Base-by-base conservation (phyloP, 2,329 filamentous ascomycete genomes). In the Colletotrichum phormii region DNA sequence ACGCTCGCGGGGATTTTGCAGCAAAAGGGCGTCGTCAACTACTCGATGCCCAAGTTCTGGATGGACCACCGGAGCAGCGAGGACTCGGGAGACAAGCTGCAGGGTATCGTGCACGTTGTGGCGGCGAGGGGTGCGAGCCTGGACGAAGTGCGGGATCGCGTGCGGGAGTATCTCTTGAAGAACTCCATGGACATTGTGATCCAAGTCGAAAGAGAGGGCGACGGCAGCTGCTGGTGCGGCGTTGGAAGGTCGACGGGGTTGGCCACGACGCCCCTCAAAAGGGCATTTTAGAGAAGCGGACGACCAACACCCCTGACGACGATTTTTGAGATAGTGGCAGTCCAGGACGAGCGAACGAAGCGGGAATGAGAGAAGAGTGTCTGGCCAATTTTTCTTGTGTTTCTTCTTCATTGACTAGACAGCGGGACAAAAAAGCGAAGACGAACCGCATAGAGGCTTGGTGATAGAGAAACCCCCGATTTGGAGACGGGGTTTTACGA, bases 41-140 rank as follows among this genome's bases (percentile, higher is more conserved):
- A 98, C 78, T 89, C 93, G 0, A 94, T 94, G 1, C 95, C 96
- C 8, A 93, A 95, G 77, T 98, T 98, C 79, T 99, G 97, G 97
- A 85, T 97, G 15, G 94, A 97, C 77, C 95, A 97, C 74, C 77
- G 77, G 3, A 78, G 80, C 12, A 78, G 75, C 37, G 70, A 70
- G 42, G 80, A 81, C 24, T 79, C 81, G 3, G 84, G 81, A 2
- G 85, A 87, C 70, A 89, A 86, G 74, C 87, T 98, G 2, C 84
- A 95, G 13, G 96, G 96, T 2, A 92, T 97, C 1, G 95, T 98
- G 73, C 96, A 98, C 79, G 89, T 98, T 51, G 91, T 95, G 72
- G 94, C 94, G 0, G 90, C 91, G 0, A 89, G 90, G 29, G 90
- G 88, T 2, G 91, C 92, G 2, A 91, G 95, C 77, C 80, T 95